Evolutionary conservation across 257 asterid genomes (phyloP).

Genomic region (Gynochthodes officinalis): DNA sequence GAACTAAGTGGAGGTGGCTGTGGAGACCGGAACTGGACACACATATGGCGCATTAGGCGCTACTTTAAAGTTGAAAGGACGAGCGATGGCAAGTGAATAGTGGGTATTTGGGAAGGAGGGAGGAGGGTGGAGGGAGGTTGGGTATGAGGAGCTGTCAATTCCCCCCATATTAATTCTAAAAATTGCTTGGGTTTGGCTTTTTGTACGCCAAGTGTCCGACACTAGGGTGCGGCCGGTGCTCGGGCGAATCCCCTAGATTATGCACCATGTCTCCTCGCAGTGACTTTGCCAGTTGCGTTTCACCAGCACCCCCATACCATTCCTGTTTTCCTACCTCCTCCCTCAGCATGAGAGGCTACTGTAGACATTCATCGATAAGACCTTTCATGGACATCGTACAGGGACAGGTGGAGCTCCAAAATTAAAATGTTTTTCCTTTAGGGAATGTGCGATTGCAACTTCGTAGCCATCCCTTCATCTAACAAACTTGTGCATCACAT

Average conservation of each 20-base stretch:
- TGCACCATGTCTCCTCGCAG: constrained; percentile 38
- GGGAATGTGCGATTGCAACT: constrained; percentile 3
- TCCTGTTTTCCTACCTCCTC: not conserved
- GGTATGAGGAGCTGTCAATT: constrained; percentile 49
- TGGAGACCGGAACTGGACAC: constrained; percentile 24
- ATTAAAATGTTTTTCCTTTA: not conserved
- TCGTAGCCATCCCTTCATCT: not conserved
- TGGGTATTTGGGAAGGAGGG: too few species aligned
- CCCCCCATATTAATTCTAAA: constrained; percentile 12
- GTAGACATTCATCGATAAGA: constrained; percentile 24
- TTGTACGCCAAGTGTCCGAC: constrained; percentile 56
- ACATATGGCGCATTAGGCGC: constrained; percentile 28
- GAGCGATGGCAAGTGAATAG: not conserved
- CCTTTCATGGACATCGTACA: constrained; percentile 27
- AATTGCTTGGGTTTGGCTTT: constrained; percentile 24
- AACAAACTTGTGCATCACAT: not conserved
- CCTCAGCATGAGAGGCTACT: not conserved
- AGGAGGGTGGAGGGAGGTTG: too few species aligned
- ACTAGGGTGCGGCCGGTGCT: constrained; percentile 39
- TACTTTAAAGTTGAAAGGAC: constrained; percentile 7
- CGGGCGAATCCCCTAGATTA: constrained; percentile 44
- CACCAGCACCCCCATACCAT: not conserved
- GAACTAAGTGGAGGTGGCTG: not conserved
- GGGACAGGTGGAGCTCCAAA: not conserved
- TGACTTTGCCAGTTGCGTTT: constrained; percentile 2